Evolutionary conservation across 1,139 yeast species (phyloP), one percentile per base, ranked within the genome.

Genomic region (Geotrichum aggregatum): DNA sequence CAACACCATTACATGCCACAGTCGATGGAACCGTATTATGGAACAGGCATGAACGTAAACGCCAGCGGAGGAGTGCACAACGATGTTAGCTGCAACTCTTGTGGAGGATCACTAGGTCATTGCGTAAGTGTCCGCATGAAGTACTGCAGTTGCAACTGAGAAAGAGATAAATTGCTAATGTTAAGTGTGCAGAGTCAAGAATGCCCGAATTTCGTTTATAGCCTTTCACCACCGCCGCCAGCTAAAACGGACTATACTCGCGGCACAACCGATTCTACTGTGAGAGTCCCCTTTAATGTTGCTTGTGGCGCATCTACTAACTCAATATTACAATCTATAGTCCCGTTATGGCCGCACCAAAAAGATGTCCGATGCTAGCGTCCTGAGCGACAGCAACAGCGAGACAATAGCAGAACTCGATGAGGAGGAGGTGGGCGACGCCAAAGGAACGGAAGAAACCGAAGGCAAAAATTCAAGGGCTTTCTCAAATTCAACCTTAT

Each of bases 91-190:
- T 63, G 67, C 58, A 63, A 62, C 58, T 80, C 70, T 76, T 84
- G 92, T 24, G 28, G 28, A 67, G 87, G 86, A 61, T 79, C 81
- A 67, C 77, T 83, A 50, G 91, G 91, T 54, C 91, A 84, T 68
- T 83, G 83, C 66, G 83, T 85, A 58, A 73, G 79, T 58, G 87
- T 81, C 60, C 84, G 89, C 69, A 76, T 13, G 36, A n/a, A n/a
- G n/a, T n/a, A 14, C 18, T 38, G 34, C 34, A 13, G 34, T 2
- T 30, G 11, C 34, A 30, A 3, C 3, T 14, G 14, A 30, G 34
- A 34, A 34, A 34, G n/a, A 7, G 36, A 10, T 5, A 30, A 30
- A 8, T n/a, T n/a, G n/a, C n/a, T 2, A 16, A 34, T 5, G 2
- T 34, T 14, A 34, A 13, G 18, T 34, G 18, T 13, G 11, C n/a